Evolutionary conservation across 2,329 filamentous ascomycete species (phyloP), one percentile per base, ranked within the genome.

Genomic region (Neonectria sp.): DNA sequence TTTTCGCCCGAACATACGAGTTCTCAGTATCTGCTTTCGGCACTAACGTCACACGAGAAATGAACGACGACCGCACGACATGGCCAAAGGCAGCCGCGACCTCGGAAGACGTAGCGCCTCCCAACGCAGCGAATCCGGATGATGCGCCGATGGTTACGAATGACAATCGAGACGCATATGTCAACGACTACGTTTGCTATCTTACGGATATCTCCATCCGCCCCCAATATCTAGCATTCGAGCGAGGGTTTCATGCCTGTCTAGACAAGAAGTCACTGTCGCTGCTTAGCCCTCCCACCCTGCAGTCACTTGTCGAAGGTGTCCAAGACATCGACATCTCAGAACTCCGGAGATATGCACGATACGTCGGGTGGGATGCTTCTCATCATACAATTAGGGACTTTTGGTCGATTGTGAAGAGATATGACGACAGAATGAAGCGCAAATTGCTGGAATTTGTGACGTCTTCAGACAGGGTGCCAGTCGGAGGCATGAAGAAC

Each of bases 391-490:
- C 92, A 1, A 90, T 99, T 48, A 83, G 85, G 27, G 89, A 93
- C 72, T 98, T 99, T 79, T 99, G 96, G 96, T 86, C 86, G 13
- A 87, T 98, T 8, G 92, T 97, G 1, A 88, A 88, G 70, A 80
- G 79, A 40, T 96, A 89, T 76, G 86, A 90, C 66, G 86, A 91
- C 17, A 85, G 88, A 51, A 92, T 95, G 85, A 92, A 92, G 80
- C 88, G 90, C 59, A 90, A 89, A 74, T 83, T 99, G 37, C 86
- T 99, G 35, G 95, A 98, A 79, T 99, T 99, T 76, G 95, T 99
- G 33, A 99, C 96, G 15, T 95, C 95, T 0, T 95, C 92, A 74
- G 95, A 98, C 77, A 89, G 96, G 2, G 89, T 98, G 2, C 96
- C 96, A 0, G 93, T 97, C 0, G 95, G 93, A 24, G 96, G 96